Base-by-base conservation (phyloP, 2,329 filamentous ascomycete species). In the Aspergillus sp. region DNA sequence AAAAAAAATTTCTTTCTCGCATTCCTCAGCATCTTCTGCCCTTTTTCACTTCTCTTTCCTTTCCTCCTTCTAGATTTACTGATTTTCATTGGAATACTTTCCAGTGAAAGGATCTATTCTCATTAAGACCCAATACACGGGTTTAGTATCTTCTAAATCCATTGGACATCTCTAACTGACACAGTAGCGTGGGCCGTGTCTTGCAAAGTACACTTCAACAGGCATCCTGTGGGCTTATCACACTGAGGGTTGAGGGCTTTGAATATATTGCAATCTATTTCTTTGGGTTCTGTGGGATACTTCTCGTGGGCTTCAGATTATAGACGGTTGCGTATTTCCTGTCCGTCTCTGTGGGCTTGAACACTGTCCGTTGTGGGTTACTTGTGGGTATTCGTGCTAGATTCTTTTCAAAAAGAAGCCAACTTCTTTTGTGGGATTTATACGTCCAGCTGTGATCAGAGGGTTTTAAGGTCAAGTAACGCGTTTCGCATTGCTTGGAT, bases 341-440 rank as follows among this genome's bases (percentile, higher is more conserved):
- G 66, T 68, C 63, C 55, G 55, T 63, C 64, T 64, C 63, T 67
- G 68, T 69, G 67, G 68, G 68, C 65, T 69, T 69, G 60, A 66
- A 63, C 62, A 63, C 53, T 65, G 60, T 64, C 36, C 59, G 59
- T 65, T 66, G 65, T 59, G 64, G 64, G 64, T 64, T 65, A 60
- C 60, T 64, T 63, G 66, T 68, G 65, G 65, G 61, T 61, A 57
- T 63, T 61, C 57, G 54, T 49, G 52, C 48, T 48, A 50, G 50
- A 51, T 56, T 19, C 19, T 19, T 19, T 19, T 19, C 19, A 19
- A 19, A 19, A 19, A 19, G 19, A 19, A 19, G 19, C 19, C 19
- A 19, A 19, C 19, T 48, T 55, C 48, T 58, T 50, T 48, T 26
- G 47, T 47, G 42, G 44, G 51, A 49, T 52, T 54, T 50, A 19